phyloP scores from a whole-genome alignment of 2,329 filamentous ascomycete genomes.

The Exophiala alcalophila region DNA sequence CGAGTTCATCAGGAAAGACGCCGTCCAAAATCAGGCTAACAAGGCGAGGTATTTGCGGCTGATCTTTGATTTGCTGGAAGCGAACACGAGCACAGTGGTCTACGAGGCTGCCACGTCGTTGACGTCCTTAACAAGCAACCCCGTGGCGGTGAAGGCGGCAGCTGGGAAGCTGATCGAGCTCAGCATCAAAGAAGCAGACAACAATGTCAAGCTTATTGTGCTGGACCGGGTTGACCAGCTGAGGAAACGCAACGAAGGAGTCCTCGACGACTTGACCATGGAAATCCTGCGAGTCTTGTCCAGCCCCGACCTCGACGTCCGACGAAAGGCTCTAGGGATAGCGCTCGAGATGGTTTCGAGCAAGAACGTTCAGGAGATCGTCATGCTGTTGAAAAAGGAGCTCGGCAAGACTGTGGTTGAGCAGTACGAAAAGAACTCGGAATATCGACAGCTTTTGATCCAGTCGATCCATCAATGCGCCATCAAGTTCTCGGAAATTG shows the following conservation, averaged over 20 bases:
- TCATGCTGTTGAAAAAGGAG: constrained; percentile 94
- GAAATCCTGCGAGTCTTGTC: constrained; percentile 93
- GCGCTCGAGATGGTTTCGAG: constrained; percentile 97
- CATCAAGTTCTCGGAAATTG: constrained; percentile 98
- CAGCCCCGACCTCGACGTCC: constrained; percentile 92
- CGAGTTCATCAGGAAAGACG: constrained; percentile 97
- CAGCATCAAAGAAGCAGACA: constrained; percentile 95
- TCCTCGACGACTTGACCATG: constrained; percentile 93
- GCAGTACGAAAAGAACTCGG: constrained; percentile 96
- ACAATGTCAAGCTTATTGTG: constrained; percentile 98
- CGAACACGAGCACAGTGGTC: constrained; percentile 87
- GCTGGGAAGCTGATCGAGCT: constrained; percentile 95
- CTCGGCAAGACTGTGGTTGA: constrained; percentile 96
- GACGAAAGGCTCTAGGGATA: constrained; percentile 83
- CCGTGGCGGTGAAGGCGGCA: constrained; percentile 94
- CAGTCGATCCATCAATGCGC: constrained; percentile 97
- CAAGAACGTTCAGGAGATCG: constrained; percentile 97
- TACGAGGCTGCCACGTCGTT: constrained; percentile 96
- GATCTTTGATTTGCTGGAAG: constrained; percentile 95
- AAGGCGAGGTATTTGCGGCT: constrained; percentile 92
- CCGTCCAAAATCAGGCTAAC: constrained; percentile 88
- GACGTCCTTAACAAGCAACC: constrained; percentile 90
- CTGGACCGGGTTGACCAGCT: constrained; percentile 88
- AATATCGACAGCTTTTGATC: constrained; percentile 92
- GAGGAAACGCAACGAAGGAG: constrained; percentile 81